These are phyloP conservation scores for Mortierella sp. DNA, from an alignment of 371 early-diverging fungal genomes.

Conservation along the genomic window DNA sequence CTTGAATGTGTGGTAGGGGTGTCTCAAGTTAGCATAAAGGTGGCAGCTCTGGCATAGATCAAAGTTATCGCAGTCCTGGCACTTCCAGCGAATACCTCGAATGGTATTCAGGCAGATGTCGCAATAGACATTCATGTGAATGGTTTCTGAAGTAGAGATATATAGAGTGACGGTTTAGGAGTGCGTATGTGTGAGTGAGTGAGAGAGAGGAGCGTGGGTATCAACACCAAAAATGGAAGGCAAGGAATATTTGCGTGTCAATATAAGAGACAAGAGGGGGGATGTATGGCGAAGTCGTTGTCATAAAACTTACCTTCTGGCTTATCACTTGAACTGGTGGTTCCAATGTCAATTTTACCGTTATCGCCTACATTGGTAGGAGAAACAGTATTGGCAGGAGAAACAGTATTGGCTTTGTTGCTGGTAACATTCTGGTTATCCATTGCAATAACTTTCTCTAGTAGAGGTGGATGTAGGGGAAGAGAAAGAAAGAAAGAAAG, in stretches of 20 bases:
- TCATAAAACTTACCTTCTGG: slow-evolving; percentile 4
- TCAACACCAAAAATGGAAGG: slow-evolving; percentile 36
- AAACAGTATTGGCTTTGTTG: no score
- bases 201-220: background rate
- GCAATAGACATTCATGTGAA: slow-evolving; percentile 56
- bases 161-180: background rate
- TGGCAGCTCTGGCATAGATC: slow-evolving; percentile 67
- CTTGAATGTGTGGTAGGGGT: slow-evolving; percentile 55
- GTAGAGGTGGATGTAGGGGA: background rate
- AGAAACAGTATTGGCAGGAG: background rate
- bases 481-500: slow-evolving; percentile 1
- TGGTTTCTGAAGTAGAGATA: background rate
- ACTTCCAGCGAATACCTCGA: slow-evolving; percentile 62
- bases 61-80: slow-evolving; percentile 64
- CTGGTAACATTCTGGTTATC: background rate
- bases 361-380: background rate
- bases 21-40: slow-evolving; percentile 30
- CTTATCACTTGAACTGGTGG: background rate
- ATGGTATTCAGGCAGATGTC: slow-evolving; percentile 63
- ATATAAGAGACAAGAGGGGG: background rate
- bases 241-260: background rate
- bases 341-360: background rate
- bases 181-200: background rate
- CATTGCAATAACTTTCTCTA: background rate
- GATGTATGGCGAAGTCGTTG: background rate